phyloP scores from a whole-genome alignment of 176 grass and related monocot species.

The Alloteropsis semialata region DNA sequence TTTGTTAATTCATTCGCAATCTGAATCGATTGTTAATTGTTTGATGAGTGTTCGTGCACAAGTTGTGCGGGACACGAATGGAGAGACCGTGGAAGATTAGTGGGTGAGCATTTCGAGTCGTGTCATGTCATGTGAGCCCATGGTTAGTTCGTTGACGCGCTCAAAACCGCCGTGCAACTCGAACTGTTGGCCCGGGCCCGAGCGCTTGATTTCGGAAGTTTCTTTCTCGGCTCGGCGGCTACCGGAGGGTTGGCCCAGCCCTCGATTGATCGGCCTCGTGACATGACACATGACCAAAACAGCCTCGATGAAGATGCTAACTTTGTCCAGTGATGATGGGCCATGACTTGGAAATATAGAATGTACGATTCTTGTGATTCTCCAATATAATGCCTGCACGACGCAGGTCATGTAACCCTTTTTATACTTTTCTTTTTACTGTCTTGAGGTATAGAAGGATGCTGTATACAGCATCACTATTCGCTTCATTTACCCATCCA shows the following conservation, averaged over 20 bases:
- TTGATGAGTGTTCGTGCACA: neutral
- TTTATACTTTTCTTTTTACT: neutral
- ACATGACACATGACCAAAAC: neutral
- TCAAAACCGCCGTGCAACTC: neutral
- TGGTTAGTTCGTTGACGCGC: neutral
- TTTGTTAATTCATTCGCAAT: neutral
- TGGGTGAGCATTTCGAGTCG: neutral
- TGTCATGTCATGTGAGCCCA: neutral
- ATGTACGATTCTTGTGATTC: neutral
- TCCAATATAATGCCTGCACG: neutral
- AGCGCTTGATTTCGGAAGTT: neutral
- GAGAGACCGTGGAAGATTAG: neutral
- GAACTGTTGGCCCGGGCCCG: neutral
- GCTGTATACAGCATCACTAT: too few species aligned
- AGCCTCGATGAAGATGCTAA: neutral
- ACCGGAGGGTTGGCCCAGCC: neutral
- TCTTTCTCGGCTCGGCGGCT: neutral
- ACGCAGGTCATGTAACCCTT: neutral
- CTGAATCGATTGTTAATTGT: neutral
- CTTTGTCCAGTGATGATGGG: too few species aligned
- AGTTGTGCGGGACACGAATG: neutral
- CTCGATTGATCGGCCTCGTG: neutral
- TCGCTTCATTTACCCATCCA: too few species aligned
- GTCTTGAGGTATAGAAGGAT: neutral
- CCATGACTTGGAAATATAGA: too few species aligned